phyloP scores from a whole-genome alignment of 441 rosid species.

The Bruguiera hainesii region DNA sequence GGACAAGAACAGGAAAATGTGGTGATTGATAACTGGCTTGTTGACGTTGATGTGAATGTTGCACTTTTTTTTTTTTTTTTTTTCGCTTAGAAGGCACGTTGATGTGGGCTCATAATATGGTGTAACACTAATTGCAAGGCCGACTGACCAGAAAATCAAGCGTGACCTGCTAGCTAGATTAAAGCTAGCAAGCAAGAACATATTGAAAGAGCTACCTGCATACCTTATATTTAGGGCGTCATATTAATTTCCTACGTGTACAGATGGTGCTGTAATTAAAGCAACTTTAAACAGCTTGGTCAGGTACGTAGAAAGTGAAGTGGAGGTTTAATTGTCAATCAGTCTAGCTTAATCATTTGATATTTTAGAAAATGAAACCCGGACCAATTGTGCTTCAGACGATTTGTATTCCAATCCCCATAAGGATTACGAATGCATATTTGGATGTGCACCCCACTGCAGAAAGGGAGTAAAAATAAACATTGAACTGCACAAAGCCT shows the following conservation, averaged over 20 bases:
- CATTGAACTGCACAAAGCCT: not conserved
- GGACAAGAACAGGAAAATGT: no score
- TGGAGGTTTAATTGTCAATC: no score
- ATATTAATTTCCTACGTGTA: not conserved
- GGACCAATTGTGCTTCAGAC: constrained; percentile 15
- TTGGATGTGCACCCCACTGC: not conserved
- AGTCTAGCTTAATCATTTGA: no score
- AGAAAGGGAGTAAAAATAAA: no score
- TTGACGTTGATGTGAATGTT: no score
- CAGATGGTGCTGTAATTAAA: no score
- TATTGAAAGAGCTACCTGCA: not conserved
- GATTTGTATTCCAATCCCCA: not conserved
- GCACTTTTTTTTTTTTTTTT: no score
- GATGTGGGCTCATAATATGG: not conserved
- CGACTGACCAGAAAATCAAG: not conserved
- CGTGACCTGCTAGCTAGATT: not conserved
- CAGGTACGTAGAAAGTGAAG: no score
- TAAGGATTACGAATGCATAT: not conserved
- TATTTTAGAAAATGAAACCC: constrained; percentile 20
- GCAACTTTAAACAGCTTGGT: no score
- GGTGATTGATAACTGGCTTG: no score
- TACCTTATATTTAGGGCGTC: not conserved
- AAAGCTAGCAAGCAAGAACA: not conserved
- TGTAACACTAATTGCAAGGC: not conserved
- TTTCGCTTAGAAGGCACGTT: no score